These are phyloP conservation scores for Vitis hybrid DNA, from an alignment of 177 flowering plant species.

Conservation along the genomic window DNA sequence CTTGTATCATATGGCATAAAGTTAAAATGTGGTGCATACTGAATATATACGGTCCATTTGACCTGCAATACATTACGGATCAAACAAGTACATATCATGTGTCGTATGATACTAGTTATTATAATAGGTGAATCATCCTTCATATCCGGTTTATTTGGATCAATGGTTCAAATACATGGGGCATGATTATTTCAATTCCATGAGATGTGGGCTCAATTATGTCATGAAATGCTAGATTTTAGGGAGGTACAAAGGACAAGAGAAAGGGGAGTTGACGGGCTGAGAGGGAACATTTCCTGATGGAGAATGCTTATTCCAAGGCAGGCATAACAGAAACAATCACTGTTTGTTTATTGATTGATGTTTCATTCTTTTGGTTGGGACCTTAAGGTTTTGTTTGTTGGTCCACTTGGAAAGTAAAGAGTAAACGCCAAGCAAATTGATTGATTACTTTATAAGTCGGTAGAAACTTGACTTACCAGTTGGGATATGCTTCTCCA, in stretches of 20 bases:
- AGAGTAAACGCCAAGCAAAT: slow-evolving; percentile 28
- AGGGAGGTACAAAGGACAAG: neutral
- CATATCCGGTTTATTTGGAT: no score
- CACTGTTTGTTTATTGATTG: slow-evolving; percentile 15
- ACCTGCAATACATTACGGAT: no score
- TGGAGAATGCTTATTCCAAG: slow-evolving; percentile 10
- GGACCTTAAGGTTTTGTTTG: neutral
- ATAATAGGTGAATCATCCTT: no score
- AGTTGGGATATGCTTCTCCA: slow-evolving; percentile 5
- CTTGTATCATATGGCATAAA: no score
- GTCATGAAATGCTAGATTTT: neutral
- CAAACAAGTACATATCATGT: neutral
- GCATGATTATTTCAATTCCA: no score
- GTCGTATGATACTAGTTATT: neutral
- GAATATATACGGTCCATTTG: no score
- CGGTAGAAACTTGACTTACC: slow-evolving; percentile 18
- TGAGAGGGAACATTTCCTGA: slow-evolving; percentile 20
- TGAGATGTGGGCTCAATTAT: neutral
- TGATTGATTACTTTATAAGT: slow-evolving; percentile 5
- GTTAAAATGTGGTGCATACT: no score
- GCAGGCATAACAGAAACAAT: slow-evolving; percentile 34
- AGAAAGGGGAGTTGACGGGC: slow-evolving; percentile 2
- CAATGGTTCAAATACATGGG: no score
- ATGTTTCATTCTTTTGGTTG: slow-evolving; percentile 11
- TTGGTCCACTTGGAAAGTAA: slow-evolving; percentile 15